These are phyloP conservation scores for Auricularia sp. DNA, from an alignment of 768 basidiomycete genomes.

Conservation along the genomic window DNA sequence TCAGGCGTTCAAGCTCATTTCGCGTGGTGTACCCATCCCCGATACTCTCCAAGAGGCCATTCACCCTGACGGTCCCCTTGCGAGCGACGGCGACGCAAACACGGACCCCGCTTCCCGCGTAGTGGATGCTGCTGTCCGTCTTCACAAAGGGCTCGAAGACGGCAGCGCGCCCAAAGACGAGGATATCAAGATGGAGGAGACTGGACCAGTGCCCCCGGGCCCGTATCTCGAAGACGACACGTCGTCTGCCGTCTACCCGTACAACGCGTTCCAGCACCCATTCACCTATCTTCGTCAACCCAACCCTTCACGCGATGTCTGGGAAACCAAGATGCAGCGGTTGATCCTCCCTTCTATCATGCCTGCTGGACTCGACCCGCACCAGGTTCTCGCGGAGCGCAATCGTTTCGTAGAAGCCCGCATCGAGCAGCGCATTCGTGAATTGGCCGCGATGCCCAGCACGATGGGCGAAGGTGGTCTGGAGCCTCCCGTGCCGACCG, in stretches of 20 bases:
- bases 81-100: conserved; percentile 42
- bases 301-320: conserved; percentile 50
- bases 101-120: conserved; percentile 37
- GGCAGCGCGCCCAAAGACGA: conserved; percentile 25
- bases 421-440: conserved; percentile 77
- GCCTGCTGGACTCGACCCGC: conserved; percentile 87
- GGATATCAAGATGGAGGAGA: conserved; percentile 46
- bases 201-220: conserved; percentile 54
- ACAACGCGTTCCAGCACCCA: conserved; percentile 82
- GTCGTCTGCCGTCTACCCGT: conserved; percentile 78
- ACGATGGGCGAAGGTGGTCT: conserved; percentile 72
- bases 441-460: conserved; percentile 70
- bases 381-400: conserved; percentile 83
- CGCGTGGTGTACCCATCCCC: conserved; percentile 55
- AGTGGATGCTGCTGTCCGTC: conserved; percentile 66
- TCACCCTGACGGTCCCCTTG: conserved; percentile 33
- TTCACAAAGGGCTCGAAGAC: conserved; percentile 41
- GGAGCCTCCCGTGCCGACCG: conserved; percentile 32
- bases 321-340: conserved; percentile 66
- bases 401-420: conserved; percentile 86
- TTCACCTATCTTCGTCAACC: conserved; percentile 52
- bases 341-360: conserved; percentile 82
- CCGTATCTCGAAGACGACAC: conserved; percentile 72
- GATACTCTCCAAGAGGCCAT: conserved; percentile 63
- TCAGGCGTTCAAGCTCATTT: conserved; percentile 66